These are phyloP conservation scores for Dryadomyces quercus-mongolicae DNA, from an alignment of 2,329 filamentous ascomycete species.

Conservation along the genomic window DNA sequence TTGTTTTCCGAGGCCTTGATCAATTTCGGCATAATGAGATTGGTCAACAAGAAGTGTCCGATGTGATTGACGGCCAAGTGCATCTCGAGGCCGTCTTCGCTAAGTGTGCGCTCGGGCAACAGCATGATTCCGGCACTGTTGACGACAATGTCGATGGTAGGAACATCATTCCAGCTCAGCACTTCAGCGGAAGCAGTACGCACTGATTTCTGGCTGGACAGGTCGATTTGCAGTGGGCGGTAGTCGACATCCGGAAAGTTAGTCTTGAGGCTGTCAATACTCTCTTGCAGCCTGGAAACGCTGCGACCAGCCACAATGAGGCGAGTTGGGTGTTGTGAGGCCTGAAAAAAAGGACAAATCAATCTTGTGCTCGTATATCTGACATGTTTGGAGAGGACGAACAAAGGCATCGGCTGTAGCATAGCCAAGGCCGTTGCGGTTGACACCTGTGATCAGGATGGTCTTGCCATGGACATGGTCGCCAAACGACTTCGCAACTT, in stretches of 20 bases:
- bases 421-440: slow-evolving; percentile 20
- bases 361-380: neutral
- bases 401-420: slow-evolving; percentile 20
- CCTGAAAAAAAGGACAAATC: neutral
- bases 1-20: slow-evolving; percentile 17
- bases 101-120: slow-evolving; percentile 19
- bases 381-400: neutral
- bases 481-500: neutral
- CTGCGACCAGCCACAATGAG: slow-evolving; percentile 9
- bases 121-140: slow-evolving; percentile 29
- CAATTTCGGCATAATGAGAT: slow-evolving; percentile 31
- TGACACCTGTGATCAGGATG: slow-evolving; percentile 23
- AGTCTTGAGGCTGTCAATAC: slow-evolving; percentile 18
- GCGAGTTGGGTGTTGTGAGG: slow-evolving; percentile 1
- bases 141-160: slow-evolving; percentile 23
- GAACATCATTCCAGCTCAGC: slow-evolving; percentile 18
- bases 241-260: slow-evolving; percentile 15
- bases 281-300: slow-evolving; percentile 16
- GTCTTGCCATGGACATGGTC: slow-evolving; percentile 22
- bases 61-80: slow-evolving; percentile 37
- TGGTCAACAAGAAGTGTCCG: slow-evolving; percentile 35
- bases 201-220: slow-evolving; percentile 23
- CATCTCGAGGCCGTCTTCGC: slow-evolving; percentile 28
- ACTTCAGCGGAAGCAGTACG: slow-evolving; percentile 21
- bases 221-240: slow-evolving; percentile 22